A percentile compares a stretch with the other conserved stretches of the same genome.
These are phyloP conservation scores for Suillus occidentalis DNA, from an alignment of 768 basidiomycete genomes.

Conservation along the genomic window DNA sequence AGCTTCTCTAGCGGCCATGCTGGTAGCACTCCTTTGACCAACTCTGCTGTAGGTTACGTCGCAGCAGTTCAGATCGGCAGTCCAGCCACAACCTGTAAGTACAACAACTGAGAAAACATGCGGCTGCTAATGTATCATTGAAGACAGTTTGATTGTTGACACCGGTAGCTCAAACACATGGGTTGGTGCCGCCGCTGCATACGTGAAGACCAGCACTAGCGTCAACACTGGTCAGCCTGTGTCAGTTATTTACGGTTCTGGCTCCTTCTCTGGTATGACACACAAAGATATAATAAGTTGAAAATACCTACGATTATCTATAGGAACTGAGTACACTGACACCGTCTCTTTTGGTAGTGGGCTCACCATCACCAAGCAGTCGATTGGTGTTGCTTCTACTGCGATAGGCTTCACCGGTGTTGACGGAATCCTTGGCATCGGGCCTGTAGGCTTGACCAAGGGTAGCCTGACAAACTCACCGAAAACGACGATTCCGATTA, in stretches of 20 bases:
- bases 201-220: constrained; percentile 52
- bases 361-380: constrained; percentile 53
- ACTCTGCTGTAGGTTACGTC: constrained; percentile 32
- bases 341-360: constrained; percentile 50
- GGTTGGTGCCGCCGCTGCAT: constrained; percentile 55
- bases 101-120: background rate
- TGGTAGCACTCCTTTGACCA: constrained; percentile 39
- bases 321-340: constrained; percentile 49
- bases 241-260: constrained; percentile 58
- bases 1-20: background rate
- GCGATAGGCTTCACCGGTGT: constrained; percentile 45
- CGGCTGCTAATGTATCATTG: background rate
- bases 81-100: constrained; percentile 52
- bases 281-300: background rate
- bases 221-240: constrained; percentile 46
- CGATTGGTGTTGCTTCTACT: constrained; percentile 63
- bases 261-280: constrained; percentile 52
- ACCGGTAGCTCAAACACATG: constrained; percentile 72
- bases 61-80: constrained; percentile 52
- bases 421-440: constrained; percentile 70
- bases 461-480: constrained; percentile 26
- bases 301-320: constrained; percentile 1
- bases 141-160: constrained; percentile 58
- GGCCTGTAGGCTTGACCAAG: constrained; percentile 54
- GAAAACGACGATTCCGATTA: constrained; percentile 44